A percentile compares a stretch with the other conserved stretches of the same genome.
phyloP scores from a whole-genome alignment of 129 eudicot species.

The Chrysanthemum seticuspe region DNA sequence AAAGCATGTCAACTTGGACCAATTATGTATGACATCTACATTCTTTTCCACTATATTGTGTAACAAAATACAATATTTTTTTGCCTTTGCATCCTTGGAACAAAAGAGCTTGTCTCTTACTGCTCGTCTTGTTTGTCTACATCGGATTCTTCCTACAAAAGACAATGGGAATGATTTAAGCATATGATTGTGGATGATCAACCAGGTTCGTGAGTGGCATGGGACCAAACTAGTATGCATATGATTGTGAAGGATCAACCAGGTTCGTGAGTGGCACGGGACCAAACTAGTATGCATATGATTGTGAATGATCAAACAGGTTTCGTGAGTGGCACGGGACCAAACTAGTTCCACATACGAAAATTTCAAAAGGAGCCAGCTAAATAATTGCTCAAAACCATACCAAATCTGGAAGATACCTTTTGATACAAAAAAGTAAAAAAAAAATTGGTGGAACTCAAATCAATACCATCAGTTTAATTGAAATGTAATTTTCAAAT shows the following conservation, averaged over 20 bases:
- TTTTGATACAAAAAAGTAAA: too few species aligned
- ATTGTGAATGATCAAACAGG: neutral
- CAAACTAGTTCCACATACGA: neutral
- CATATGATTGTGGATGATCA: conserved; percentile 2
- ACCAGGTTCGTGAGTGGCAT: neutral
- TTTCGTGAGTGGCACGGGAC: neutral
- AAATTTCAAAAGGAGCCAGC: too few species aligned
- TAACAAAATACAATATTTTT: conserved; percentile 18
- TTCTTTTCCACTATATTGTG: conserved; percentile 19
- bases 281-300: neutral
- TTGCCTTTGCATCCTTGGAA: conserved; percentile 5
- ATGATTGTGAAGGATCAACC: conserved; percentile 9
- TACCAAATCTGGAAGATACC: neutral
- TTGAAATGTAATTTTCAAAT: neutral
- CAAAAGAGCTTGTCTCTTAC: conserved; percentile 22
- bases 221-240: neutral
- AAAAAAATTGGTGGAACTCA: neutral
- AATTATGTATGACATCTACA: conserved; percentile 24
- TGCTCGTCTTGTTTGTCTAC: conserved; percentile 18
- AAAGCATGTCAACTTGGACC: conserved; percentile 1
- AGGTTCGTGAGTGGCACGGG: neutral
- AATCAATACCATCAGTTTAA: neutral
- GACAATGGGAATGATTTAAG: neutral
- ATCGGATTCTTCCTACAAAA: conserved; percentile 23
- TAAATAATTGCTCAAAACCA: neutral